phyloP scores from a whole-genome alignment of 2,329 filamentous ascomycete genomes.

The Mycocentrospora acerina region DNA sequence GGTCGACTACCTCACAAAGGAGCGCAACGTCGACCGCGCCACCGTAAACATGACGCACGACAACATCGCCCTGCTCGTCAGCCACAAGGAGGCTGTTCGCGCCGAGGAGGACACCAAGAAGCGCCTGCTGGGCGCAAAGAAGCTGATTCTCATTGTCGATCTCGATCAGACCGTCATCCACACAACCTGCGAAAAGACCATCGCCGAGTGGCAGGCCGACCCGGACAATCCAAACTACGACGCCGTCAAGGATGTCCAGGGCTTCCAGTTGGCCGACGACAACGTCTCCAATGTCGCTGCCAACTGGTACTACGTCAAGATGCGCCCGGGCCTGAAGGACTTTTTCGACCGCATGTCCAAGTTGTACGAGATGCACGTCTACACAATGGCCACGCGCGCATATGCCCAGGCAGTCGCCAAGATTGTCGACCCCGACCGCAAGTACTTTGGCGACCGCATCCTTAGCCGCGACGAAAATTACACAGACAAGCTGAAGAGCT shows the following conservation, averaged over 20 bases:
- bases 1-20: conserved; percentile 78
- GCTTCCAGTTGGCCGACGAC: conserved; percentile 88
- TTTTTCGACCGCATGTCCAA: conserved; percentile 78
- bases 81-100: conserved; percentile 73
- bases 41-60: conserved; percentile 95
- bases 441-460: conserved; percentile 89
- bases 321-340: conserved; percentile 79
- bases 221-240: conserved; percentile 85
- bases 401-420: conserved; percentile 90
- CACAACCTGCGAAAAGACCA: conserved; percentile 92
- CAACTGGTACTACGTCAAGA: conserved; percentile 94
- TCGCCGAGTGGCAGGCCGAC: conserved; percentile 93
- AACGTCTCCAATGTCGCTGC: conserved; percentile 38
- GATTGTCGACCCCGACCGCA: conserved; percentile 87
- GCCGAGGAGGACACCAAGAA: conserved; percentile 86
- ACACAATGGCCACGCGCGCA: conserved; percentile 98
- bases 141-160: conserved; percentile 92
- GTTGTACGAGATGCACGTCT: conserved; percentile 93
- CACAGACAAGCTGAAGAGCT: conserved; percentile 84
- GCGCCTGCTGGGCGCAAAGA: conserved; percentile 75
- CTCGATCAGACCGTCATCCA: conserved; percentile 98
- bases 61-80: conserved; percentile 83
- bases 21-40: conserved; percentile 78
- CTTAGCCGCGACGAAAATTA: conserved; percentile 97
- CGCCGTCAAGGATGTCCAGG: conserved; percentile 82